A percentile compares a stretch with the other conserved stretches of the same genome.
Conservation (phyloP, 2,329 filamentous ascomycete genomes). For the Epichloe sp. region DNA sequence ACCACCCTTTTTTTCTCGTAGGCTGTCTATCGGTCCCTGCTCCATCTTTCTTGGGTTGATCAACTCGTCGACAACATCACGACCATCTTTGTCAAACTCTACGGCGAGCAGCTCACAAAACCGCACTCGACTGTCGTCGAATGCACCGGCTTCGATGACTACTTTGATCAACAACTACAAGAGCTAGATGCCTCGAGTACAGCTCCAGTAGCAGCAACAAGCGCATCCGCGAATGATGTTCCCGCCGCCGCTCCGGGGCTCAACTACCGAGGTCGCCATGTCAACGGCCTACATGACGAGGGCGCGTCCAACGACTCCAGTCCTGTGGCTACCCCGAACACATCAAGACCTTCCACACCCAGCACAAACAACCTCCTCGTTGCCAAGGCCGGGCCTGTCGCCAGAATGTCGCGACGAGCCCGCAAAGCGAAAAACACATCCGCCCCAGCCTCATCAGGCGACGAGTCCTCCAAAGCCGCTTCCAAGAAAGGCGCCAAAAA, state of each 20-base stretch:
- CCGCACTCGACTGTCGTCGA: slow-evolving; percentile 65
- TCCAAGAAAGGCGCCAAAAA: slow-evolving; percentile 42
- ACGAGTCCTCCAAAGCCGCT: slow-evolving; percentile 49
- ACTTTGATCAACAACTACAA: slow-evolving; percentile 85
- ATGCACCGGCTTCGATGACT: slow-evolving; percentile 72
- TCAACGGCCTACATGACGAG: slow-evolving; percentile 21
- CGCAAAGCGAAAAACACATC: slow-evolving; percentile 56
- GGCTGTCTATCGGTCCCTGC: slow-evolving; percentile 92
- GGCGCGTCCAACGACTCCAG: slow-evolving; percentile 52
- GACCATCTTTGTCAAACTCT: slow-evolving; percentile 81
- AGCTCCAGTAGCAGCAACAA: slow-evolving; percentile 16
- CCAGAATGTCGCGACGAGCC: slow-evolving; percentile 68
- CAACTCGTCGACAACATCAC: slow-evolving; percentile 91
- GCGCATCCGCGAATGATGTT: slow-evolving; percentile 8
- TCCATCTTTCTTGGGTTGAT: slow-evolving; percentile 94
- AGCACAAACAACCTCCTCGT: slow-evolving; percentile 49
- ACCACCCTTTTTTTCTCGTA: slow-evolving; percentile 21
- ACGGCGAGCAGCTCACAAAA: slow-evolving; percentile 75
- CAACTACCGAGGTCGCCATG: slow-evolving; percentile 25
- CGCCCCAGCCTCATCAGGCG: slow-evolving; percentile 64
- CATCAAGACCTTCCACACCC: slow-evolving; percentile 70
- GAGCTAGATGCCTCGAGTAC: slow-evolving; percentile 55
- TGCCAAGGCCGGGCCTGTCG: slow-evolving; percentile 60
- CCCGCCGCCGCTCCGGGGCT: slow-evolving; percentile 23
- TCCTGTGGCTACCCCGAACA: slow-evolving; percentile 56